Evolutionary conservation across 225 moss, liverwort and hornwort species (phyloP).

Genomic region (Straminergon stramineum): DNA sequence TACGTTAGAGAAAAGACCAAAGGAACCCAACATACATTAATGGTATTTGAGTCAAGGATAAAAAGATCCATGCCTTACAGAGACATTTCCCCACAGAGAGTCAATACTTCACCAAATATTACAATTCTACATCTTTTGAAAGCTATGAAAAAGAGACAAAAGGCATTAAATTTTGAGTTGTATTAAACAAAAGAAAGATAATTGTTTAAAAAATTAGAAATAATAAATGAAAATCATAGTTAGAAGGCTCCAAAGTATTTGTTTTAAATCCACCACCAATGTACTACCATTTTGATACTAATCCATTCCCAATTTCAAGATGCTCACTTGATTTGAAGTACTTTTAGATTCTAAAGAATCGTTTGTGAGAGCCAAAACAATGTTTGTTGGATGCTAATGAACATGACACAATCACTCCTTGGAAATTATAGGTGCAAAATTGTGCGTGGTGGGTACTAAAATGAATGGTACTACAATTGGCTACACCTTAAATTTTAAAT

Average conservation of each 20-base stretch:
- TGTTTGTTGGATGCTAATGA: neutral
- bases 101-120: neutral
- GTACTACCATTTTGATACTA: neutral
- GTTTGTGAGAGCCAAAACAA: neutral
- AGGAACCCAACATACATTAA: fast-evolving
- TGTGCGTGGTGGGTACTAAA: fast-evolving
- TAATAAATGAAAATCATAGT: fast-evolving
- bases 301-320: neutral
- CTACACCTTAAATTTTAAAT: no score
- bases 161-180: neutral
- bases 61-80: no score
- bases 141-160: neutral
- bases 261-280: neutral
- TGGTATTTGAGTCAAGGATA: fast-evolving
- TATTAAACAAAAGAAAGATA: fast-evolving
- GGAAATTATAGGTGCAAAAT: neutral
- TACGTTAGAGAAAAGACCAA: no score
- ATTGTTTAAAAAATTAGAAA: neutral
- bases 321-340: fast-evolving
- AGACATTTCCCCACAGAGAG: fast-evolving
- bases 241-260: neutral
- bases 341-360: neutral
- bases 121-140: neutral
- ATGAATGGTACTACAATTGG: neutral
- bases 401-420: fast-evolving